Percentiles rank a stretch among this genome's conserved stretches.
These are phyloP conservation scores for Recurvomyces mirabilis DNA, from an alignment of 495 filamentous ascomycete genomes.

Conservation along the genomic window DNA sequence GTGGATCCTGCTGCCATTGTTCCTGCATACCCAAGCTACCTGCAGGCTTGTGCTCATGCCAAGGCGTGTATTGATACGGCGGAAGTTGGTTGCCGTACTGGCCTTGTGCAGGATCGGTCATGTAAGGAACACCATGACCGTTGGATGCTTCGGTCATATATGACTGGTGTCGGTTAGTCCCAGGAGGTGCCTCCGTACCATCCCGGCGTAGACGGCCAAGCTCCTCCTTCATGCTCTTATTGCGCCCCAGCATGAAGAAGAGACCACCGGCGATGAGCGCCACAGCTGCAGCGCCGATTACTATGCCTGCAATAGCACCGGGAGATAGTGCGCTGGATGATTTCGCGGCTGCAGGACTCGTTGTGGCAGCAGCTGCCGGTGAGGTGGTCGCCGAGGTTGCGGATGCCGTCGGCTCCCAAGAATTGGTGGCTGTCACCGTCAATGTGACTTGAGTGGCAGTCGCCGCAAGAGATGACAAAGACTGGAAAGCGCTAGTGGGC, in stretches of 20 bases:
- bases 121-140: no score
- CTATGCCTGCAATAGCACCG: constrained; percentile 39
- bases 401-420: not conserved
- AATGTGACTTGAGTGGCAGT: constrained; percentile 16
- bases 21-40: no score
- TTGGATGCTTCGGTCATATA: no score
- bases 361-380: not conserved
- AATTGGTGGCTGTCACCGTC: constrained; percentile 9
- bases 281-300: constrained; percentile 31
- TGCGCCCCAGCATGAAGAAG: constrained; percentile 33
- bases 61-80: no score
- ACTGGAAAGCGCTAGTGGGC: constrained; percentile 22
- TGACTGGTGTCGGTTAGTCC: no score
- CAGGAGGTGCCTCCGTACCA: no score
- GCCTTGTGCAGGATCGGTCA: no score
- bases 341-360: not conserved
- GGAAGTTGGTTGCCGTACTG: no score
- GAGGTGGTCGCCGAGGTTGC: constrained; percentile 1
- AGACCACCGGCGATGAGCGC: constrained; percentile 31
- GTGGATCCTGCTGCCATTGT: no score
- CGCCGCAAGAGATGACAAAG: constrained; percentile 11
- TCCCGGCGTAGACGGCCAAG: not conserved
- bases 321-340: constrained; percentile 22
- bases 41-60: no score
- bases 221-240: constrained; percentile 15